phyloP scores from a whole-genome alignment of 768 basidiomycete genomes.

The Leucocoprinus leucothites region DNA sequence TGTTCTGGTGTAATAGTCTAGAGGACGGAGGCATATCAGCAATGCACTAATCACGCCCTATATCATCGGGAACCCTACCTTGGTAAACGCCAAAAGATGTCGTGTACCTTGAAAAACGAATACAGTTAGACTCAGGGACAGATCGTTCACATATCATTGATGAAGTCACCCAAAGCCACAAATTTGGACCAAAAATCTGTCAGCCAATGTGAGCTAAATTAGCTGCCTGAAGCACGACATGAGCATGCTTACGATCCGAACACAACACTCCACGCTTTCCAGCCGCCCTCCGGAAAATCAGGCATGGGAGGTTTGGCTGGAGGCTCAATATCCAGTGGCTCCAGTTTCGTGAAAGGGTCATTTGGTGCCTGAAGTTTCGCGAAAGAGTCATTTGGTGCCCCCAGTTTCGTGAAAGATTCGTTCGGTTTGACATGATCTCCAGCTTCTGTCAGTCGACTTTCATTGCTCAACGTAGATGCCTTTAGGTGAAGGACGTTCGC shows the following conservation, averaged over 20 bases:
- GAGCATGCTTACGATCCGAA: slow-evolving; percentile 12
- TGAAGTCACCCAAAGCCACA: slow-evolving; percentile 21
- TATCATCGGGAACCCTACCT: slow-evolving; percentile 9
- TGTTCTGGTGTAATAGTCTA: slow-evolving; percentile 25
- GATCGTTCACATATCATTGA: not conserved
- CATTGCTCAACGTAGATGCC: too few relatives aligned
- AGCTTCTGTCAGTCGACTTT: too few relatives aligned
- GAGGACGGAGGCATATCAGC: not conserved
- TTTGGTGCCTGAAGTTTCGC: too few relatives aligned
- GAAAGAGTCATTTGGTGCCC: too few relatives aligned
- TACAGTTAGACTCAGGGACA: not conserved
- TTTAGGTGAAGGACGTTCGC: too few relatives aligned
- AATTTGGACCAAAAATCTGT: slow-evolving; percentile 17
- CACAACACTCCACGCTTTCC: slow-evolving; percentile 14
- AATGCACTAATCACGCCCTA: not conserved
- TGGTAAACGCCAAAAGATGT: slow-evolving; percentile 26
- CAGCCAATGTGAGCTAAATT: not conserved
- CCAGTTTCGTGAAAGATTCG: too few relatives aligned
- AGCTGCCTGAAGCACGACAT: not conserved
- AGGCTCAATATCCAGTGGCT: not conserved
- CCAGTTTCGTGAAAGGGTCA: too few relatives aligned
- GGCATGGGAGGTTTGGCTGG: not conserved
- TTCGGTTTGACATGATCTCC: too few relatives aligned
- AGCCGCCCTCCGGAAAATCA: slow-evolving; percentile 15
- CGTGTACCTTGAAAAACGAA: slow-evolving; percentile 19